Evolutionary conservation across 306 rosid genomes (phyloP), one percentile per base, ranked within the genome.

Genomic region (Citrullus amarus): DNA sequence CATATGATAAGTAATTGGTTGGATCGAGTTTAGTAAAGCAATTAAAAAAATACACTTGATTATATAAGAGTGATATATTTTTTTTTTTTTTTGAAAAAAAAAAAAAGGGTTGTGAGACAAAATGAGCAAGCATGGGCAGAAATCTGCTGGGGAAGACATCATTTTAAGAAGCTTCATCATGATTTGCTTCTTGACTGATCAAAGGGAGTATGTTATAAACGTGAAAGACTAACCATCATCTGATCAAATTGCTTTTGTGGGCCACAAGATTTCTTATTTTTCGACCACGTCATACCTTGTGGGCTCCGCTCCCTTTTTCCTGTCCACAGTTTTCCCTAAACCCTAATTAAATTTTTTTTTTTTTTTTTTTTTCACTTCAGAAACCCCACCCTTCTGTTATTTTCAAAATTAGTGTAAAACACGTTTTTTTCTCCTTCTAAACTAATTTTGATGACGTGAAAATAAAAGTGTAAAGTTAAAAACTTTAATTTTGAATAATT

Each of bases 171-270:
- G 83, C 86, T 83, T 88, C 85, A 76, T 76, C 89, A 91, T 91
- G 83, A 91, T 86, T 44, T 85, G 79, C 61, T 77, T 82, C 85
- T 88, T 86, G 90, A 87, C 93, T 89, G 91, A 84, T 82, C 81
- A 73, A 83, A 81, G 86, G 89, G 81, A 72, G 44, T 50, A 82
- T 88, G 90, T 82, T 79, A 91, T 85, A 89, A 85, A 93, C 96
- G 98, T 93, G 98, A 91, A 88, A 61, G 81, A 86, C 74, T 80
- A 83, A 86, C 94, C 90, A 93, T 93, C 91, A 89, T 93, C 94
- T 76, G 82, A 85, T 85, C 80, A 79, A 56, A 56, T 73, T 84
- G 86, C 92, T 84, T 87, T 85, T 65, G 83, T 84, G 85, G 79
- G 79, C 62, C 83, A 81, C 80, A 86, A 80, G 81, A 86, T 87